Base-by-base conservation (phyloP, 2,329 filamentous ascomycete species). In the Phaeoacremonium minimum region DNA sequence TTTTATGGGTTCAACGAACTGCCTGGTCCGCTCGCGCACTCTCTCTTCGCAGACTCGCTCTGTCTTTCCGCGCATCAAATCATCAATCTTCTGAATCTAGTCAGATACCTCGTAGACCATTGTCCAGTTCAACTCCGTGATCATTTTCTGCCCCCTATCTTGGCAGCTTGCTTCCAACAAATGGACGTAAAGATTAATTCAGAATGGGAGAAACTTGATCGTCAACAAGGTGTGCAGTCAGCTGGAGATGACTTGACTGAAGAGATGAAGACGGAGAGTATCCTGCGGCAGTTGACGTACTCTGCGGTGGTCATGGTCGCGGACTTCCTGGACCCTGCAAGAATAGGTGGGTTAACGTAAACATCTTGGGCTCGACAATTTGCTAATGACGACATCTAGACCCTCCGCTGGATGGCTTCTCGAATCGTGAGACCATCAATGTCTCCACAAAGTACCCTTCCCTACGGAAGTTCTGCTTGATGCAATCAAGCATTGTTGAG, bases 261-360 rank as follows among this genome's bases (percentile, higher is more conserved):
- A 48, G 93, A 98, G 64, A 98, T 98, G 93, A 95, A 96, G 62
- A 83, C 87, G 6, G 93, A 98, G 59, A 97, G 91, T 53, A 94
- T 98, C 18, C 67, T 98, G 31, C 80, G 93, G 15, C 89, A 96
- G 57, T 74, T 97, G 33, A 96, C 91, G 0, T 93, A 94, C 60
- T 88, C 88, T 4, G 87, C 90, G 2, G 88, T 96, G 18, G 83
- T 93, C 49, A 88, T 97, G 74, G 85, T 96, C 44, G 87, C 88
- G 7, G 86, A 88, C 47, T 81, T 97, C 49, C 71, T 98, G 15
- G 90, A 95, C 56, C 86, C 89, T 12, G 71, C 73, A 33, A 68
- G 78, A 64, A 71, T 62, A 57, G 82, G 79, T 83, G 69, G 64
- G 72, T 60, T 18, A n/a, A n/a, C n/a, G n/a, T n/a, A n/a, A n/a